Conservation (phyloP, 1,284 basidiomycete genomes). For the Sanguinoderma infundibulare region DNA sequence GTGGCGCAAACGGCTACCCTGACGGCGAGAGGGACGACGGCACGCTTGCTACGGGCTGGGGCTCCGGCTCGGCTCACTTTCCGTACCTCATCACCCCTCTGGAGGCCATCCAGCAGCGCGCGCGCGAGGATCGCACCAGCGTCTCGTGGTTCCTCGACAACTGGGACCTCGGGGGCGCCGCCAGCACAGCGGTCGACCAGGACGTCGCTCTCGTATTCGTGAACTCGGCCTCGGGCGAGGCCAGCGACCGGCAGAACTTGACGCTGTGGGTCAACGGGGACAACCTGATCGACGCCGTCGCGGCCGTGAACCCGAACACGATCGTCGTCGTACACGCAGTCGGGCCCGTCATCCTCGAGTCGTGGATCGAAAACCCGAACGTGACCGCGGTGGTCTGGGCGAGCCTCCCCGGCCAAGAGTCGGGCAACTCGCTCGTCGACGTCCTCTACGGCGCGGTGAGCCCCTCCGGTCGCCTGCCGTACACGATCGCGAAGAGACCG, state of each 20-base stretch:
- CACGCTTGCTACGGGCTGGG: slow-evolving; percentile 86
- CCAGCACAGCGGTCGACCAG: slow-evolving; percentile 50
- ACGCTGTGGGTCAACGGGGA: slow-evolving; percentile 47
- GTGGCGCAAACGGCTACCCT: slow-evolving; percentile 75
- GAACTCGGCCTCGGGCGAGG: slow-evolving; percentile 77
- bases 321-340: slow-evolving; percentile 83
- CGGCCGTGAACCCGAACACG: slow-evolving; percentile 68
- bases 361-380: slow-evolving; percentile 83
- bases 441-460: slow-evolving; percentile 74
- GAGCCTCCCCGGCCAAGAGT: slow-evolving; percentile 79
- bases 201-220: slow-evolving; percentile 78
- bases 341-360: too few relatives aligned
- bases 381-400: slow-evolving; percentile 69
- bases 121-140: slow-evolving; percentile 52
- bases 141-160: slow-evolving; percentile 69
- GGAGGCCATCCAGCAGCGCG: slow-evolving; percentile 71
- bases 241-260: slow-evolving; percentile 83
- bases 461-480: slow-evolving; percentile 78
- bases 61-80: slow-evolving; percentile 51
- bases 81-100: slow-evolving; percentile 68
- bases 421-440: slow-evolving; percentile 77
- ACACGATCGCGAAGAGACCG: slow-evolving; percentile 77
- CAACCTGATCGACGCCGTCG: not conserved
- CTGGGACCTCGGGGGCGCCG: slow-evolving; percentile 59
- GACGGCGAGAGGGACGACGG: slow-evolving; percentile 73